phyloP scores from a whole-genome alignment of 2,329 filamentous ascomycete species.

The Ophiostoma sp. region DNA sequence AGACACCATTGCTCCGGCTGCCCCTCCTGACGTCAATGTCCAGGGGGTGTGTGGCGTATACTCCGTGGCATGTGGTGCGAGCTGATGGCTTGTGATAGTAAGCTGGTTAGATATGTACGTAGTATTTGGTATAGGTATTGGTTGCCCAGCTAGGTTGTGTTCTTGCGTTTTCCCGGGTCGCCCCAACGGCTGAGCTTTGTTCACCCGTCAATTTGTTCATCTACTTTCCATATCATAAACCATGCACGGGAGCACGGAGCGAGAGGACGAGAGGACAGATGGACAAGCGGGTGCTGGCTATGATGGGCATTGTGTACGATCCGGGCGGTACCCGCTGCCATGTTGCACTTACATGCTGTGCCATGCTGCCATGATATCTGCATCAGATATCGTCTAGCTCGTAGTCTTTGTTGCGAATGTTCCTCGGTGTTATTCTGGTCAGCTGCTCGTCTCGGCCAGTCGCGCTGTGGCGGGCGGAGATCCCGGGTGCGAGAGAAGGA shows the following conservation, averaged over 20 bases:
- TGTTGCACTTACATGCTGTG: neutral
- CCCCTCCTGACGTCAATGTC: neutral
- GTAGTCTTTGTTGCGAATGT: neutral
- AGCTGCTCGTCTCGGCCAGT: slow-evolving; percentile 5
- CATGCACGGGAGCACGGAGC: neutral
- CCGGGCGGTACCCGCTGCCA: neutral
- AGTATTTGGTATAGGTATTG: neutral
- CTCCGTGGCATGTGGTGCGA: neutral
- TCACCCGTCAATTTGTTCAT: neutral
- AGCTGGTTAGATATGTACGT: too few species aligned
- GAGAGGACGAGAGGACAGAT: neutral
- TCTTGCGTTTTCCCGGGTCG: neutral
- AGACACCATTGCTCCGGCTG: neutral
- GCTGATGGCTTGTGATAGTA: neutral
- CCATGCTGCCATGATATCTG: neutral
- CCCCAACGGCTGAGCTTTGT: neutral
- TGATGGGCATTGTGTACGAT: neutral
- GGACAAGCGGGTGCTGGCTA: slow-evolving; percentile 4
- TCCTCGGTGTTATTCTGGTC: slow-evolving; percentile 4
- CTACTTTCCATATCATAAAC: neutral
- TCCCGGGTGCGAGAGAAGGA: neutral
- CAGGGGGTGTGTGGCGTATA: neutral
- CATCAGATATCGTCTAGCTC: neutral
- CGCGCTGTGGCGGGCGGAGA: neutral
- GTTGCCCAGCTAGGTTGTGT: neutral